phyloP scores from a whole-genome alignment of 306 rosid genomes.

The Sicyos baderoa region DNA sequence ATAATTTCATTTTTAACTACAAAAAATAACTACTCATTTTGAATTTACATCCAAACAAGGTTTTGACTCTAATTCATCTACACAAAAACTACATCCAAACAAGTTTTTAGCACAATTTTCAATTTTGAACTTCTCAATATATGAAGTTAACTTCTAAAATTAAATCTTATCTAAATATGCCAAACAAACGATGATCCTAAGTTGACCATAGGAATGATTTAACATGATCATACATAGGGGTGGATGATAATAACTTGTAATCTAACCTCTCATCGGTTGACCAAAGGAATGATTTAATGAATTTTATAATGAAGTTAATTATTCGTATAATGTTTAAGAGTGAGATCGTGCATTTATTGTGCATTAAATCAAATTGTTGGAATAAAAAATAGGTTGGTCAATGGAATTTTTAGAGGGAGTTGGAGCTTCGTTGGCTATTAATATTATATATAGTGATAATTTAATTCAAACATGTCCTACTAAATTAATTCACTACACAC shows the following conservation, averaged over 20 bases:
- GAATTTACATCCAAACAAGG: no score
- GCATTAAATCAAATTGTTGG: not conserved
- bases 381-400: conserved; percentile 13
- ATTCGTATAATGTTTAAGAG: not conserved
- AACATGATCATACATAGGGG: not conserved
- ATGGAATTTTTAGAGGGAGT: not conserved
- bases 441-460: not conserved
- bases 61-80: no score
- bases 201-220: no score
- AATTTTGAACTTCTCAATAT: no score
- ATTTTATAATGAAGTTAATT: not conserved
- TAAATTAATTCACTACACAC: no score
- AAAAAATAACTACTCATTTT: no score
- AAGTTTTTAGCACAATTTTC: no score
- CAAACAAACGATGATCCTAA: no score
- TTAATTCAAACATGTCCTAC: not conserved
- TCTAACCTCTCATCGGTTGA: not conserved
- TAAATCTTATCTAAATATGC: no score
- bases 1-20: no score
- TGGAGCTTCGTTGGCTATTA: not conserved
- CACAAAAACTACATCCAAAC: no score
- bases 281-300: not conserved
- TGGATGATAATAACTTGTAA: not conserved
- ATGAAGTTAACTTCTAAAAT: no score
- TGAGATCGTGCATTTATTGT: conserved; percentile 11